Evolutionary conservation across 2,329 filamentous ascomycete genomes (phyloP).

Genomic region (Helotiales sp.): DNA sequence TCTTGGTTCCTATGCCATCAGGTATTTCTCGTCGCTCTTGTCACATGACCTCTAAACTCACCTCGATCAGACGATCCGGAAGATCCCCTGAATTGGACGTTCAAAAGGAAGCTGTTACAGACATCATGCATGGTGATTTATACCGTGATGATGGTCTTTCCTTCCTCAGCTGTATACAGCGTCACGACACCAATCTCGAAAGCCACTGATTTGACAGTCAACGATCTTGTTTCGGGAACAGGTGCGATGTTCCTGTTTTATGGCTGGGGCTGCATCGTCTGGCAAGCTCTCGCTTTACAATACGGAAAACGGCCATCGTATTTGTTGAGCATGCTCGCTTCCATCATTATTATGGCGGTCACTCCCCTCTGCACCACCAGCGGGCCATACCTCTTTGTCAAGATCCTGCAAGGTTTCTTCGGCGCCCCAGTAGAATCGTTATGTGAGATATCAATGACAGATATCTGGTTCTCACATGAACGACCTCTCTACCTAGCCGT

Average conservation of each 20-base stretch:
- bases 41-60: background rate
- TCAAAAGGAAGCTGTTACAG: constrained; percentile 34
- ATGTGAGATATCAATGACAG: constrained; percentile 34
- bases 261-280: constrained; percentile 51
- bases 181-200: constrained; percentile 47
- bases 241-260: constrained; percentile 52
- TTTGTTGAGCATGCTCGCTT: constrained; percentile 39
- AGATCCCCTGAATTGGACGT: constrained; percentile 40
- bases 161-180: constrained; percentile 48
- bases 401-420: constrained; percentile 30
- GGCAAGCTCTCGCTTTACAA: constrained; percentile 52
- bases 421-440: constrained; percentile 30
- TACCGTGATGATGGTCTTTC: constrained; percentile 47
- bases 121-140: constrained; percentile 38
- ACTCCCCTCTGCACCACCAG: constrained; percentile 28
- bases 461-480: constrained; percentile 45
- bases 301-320: constrained; percentile 52
- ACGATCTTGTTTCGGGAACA: constrained; percentile 47
- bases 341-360: constrained; percentile 38
- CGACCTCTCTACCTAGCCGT: constrained; percentile 41
- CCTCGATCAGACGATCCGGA: constrained; percentile 35
- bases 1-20: constrained; percentile 34
- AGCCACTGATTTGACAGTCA: constrained; percentile 44
- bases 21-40: constrained; percentile 6
- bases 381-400: constrained; percentile 24